Evolutionary conservation across 306 rosid genomes (phyloP).

Genomic region (Biancaea sappan): DNA sequence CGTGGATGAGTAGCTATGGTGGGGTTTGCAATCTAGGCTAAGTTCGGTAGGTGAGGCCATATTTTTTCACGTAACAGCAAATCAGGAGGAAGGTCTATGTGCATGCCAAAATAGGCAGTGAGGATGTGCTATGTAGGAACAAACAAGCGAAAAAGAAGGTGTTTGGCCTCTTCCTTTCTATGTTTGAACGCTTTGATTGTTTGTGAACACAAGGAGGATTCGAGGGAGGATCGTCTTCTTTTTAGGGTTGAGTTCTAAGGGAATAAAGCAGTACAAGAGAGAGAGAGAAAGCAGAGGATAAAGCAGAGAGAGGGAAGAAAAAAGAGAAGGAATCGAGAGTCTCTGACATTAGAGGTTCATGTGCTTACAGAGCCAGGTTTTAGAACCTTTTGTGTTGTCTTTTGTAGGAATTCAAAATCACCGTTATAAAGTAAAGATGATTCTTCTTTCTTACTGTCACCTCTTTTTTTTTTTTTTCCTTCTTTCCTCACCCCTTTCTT

Average conservation of each 20-base stretch:
- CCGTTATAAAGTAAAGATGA: conserved; percentile 57
- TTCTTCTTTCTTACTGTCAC: conserved; percentile 70
- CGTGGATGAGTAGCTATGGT: conserved; percentile 72
- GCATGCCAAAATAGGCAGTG: conserved; percentile 48
- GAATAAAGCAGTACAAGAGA: conserved; percentile 72
- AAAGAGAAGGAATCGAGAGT: conserved; percentile 70
- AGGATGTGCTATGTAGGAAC: conserved; percentile 57
- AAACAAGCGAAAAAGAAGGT: conserved; percentile 71
- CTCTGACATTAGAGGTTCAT: conserved; percentile 84
- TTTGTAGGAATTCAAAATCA: conserved; percentile 73
- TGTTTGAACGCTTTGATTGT: conserved; percentile 43
- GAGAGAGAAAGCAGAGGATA: conserved; percentile 36
- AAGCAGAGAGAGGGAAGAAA: conserved; percentile 55
- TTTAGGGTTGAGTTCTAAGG: conserved; percentile 72
- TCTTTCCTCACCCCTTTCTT: conserved; percentile 33
- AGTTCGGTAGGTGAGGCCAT: conserved; percentile 88
- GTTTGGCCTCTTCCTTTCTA: conserved; percentile 70
- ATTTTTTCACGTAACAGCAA: conserved; percentile 2
- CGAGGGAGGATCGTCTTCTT: conserved; percentile 72
- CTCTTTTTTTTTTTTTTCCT: conserved; percentile 22
- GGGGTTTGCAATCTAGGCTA: conserved; percentile 78
- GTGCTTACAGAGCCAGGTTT: conserved; percentile 65
- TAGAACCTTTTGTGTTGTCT: conserved; percentile 44
- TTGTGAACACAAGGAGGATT: conserved; percentile 81
- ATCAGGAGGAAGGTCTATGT: conserved; percentile 24